Conservation (phyloP, 192 early-diverging fungal genomes). For the Coemansia sp. region DNA sequence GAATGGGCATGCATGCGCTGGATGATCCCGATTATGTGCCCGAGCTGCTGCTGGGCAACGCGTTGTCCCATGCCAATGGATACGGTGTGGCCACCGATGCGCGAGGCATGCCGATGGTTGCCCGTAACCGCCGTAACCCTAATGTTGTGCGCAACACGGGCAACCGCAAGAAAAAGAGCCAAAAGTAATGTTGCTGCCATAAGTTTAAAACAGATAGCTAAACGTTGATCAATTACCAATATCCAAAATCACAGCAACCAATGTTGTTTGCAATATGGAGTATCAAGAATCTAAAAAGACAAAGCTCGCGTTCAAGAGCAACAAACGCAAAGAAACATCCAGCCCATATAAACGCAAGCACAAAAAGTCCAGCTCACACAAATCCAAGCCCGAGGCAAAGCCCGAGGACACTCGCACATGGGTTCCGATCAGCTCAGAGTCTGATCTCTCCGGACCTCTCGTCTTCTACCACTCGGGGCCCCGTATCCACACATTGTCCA, state of each 20-base stretch:
- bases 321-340: neutral
- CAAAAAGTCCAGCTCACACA: neutral
- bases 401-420: slow-evolving; percentile 9
- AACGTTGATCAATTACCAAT: too few species aligned
- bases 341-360: neutral
- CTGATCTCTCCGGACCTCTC: slow-evolving; percentile 32
- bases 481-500: neutral
- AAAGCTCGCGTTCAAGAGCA: slow-evolving; percentile 38
- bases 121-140: slow-evolving; percentile 69
- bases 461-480: slow-evolving; percentile 11
- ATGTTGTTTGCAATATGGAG: slow-evolving; percentile 14
- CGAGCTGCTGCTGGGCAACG: slow-evolving; percentile 17
- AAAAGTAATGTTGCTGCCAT: neutral
- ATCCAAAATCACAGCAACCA: too few species aligned
- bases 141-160: slow-evolving; percentile 58
- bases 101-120: slow-evolving; percentile 61
- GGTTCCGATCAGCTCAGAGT: slow-evolving; percentile 15
- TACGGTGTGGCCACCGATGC: slow-evolving; percentile 64
- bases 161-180: slow-evolving; percentile 61
- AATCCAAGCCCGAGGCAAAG: slow-evolving; percentile 12
- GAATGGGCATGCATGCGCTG: slow-evolving; percentile 26
- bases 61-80: slow-evolving; percentile 19
- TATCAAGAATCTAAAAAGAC: slow-evolving; percentile 20
- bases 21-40: slow-evolving; percentile 45
- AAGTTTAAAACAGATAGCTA: too few species aligned